A percentile compares a stretch with the other conserved stretches of the same genome.
These are phyloP conservation scores for Whalleya microplaca DNA, from an alignment of 2,329 filamentous ascomycete genomes.

Conservation along the genomic window DNA sequence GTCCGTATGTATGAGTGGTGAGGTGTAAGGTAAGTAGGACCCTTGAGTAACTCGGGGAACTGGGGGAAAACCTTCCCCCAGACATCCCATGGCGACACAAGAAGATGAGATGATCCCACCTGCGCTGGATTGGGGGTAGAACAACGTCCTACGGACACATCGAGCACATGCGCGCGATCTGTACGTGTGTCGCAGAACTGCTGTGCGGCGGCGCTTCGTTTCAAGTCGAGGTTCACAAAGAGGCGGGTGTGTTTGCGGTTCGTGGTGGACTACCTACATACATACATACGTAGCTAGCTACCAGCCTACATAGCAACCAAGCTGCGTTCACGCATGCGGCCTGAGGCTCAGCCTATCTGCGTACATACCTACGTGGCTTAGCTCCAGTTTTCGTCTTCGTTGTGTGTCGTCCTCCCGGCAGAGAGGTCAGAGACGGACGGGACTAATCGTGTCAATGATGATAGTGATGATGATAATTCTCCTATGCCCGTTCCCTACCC, in stretches of 20 bases:
- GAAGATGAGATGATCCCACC: background rate
- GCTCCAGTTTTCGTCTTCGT: background rate
- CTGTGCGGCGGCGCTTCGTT: conserved; percentile 23
- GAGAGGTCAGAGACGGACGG: background rate
- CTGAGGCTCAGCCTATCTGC: background rate
- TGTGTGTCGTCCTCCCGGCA: background rate
- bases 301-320: background rate
- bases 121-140: background rate
- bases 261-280: background rate
- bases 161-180: background rate
- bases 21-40: background rate
- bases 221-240: conserved; percentile 23
- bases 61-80: background rate
- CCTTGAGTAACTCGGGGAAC: background rate
- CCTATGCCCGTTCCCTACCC: conserved; percentile 27
- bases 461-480: conserved; percentile 15
- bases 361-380: background rate
- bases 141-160: background rate
- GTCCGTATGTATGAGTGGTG: background rate
- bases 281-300: background rate
- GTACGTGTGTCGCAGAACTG: conserved; percentile 13
- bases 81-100: background rate
- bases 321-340: background rate
- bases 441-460: background rate
- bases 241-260: background rate